Evolutionary conservation across 768 basidiomycete species (phyloP), one percentile per base, ranked within the genome.

Genomic region (Russula dissimulans): DNA sequence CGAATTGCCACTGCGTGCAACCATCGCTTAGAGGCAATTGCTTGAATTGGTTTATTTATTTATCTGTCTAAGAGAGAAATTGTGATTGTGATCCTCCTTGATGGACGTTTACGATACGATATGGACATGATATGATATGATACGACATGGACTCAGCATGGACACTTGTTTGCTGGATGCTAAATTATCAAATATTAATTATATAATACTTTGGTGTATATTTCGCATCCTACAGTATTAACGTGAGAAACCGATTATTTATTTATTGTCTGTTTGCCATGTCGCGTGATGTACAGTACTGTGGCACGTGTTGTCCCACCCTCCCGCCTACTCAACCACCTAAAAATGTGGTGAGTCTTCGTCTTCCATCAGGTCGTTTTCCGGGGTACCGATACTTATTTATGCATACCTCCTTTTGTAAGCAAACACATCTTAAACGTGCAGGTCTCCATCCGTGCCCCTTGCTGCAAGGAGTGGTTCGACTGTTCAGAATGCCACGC

Each of bases 401-500:
- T 50, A 34, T 41, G n/a, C 3, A 17, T 43, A 5, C 22, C 29
- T 41, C 17, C 31, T 54, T 22, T 22, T 8, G 18, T 31, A 12
- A 97, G 94, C 76, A 95, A 95, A 79, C 97, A 98, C 70, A 81
- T 99, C 62, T 76, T 99, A 52, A 99, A 99, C 73, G 91, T 91
- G 0, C 95, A 98, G 75, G 97, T 97, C 26, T 81, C 95, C 41
- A 91, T 99, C 66, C 87, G 95, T 31, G 92, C 95, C 5, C 94
- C 95, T 4, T 98, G 97, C 74, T 98, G 97, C 83, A 89, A 91
- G 72, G 87, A 86, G 67, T 99, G 95, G 95, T 98, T 83, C 69
- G 97, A 99, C 77, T 98, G 95, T 69, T 77, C 94, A 3, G 87
- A 97, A 75, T 99, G 97, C 71, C 95, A 99, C 70, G 90, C 83